A percentile compares a stretch with the other conserved stretches of the same genome.
Evolutionary conservation across 2,329 filamentous ascomycete species (phyloP).

Genomic region (Microthyrium microscopicum): DNA sequence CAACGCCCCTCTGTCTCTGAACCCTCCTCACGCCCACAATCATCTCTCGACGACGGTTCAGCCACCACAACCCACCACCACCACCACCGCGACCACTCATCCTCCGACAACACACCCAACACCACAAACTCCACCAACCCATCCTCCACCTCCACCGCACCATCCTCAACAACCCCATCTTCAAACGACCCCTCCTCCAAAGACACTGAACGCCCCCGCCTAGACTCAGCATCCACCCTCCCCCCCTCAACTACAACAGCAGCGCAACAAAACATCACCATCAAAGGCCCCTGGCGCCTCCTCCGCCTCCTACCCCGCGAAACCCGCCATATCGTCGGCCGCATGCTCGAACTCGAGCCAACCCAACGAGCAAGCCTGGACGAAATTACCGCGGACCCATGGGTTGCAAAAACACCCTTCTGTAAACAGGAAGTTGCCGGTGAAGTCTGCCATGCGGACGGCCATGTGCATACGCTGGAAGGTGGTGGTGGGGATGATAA

Average conservation of each 20-base stretch:
- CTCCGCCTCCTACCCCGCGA: slow-evolving; percentile 76
- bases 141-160: neutral
- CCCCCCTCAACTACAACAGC: slow-evolving; percentile 34
- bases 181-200: slow-evolving; percentile 9
- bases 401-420: slow-evolving; percentile 38
- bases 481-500: slow-evolving; percentile 33
- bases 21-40: slow-evolving; percentile 23
- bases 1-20: slow-evolving; percentile 16
- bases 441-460: slow-evolving; percentile 51
- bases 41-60: slow-evolving; percentile 10
- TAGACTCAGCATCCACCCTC: slow-evolving; percentile 9
- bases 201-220: slow-evolving; percentile 11
- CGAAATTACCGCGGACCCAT: slow-evolving; percentile 75
- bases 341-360: slow-evolving; percentile 84
- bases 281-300: slow-evolving; percentile 84
- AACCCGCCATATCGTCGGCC: slow-evolving; percentile 72
- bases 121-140: neutral
- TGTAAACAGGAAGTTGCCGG: slow-evolving; percentile 46
- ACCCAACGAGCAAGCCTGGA: slow-evolving; percentile 67
- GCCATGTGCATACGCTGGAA: slow-evolving; percentile 75
- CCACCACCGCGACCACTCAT: neutral
- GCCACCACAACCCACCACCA: neutral
- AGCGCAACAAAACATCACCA: slow-evolving; percentile 40
- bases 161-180: slow-evolving; percentile 3
- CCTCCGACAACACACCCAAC: slow-evolving; percentile 10